Percentiles rank a stretch among this genome's conserved stretches.
phyloP scores from a whole-genome alignment of 164 flowering plant genomes.

The Vitis rupestris region DNA sequence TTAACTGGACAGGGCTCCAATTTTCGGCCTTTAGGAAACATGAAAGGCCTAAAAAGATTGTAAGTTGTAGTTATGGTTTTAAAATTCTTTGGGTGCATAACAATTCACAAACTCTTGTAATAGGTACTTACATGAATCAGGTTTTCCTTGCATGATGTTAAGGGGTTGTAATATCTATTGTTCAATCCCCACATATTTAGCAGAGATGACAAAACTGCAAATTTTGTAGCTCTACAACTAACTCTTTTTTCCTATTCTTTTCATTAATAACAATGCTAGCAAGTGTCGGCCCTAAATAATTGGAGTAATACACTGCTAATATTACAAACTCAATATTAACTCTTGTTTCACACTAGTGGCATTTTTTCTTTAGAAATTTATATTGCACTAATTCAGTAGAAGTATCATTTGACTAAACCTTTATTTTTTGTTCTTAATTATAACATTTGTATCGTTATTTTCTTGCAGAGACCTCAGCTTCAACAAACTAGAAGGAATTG shows the following conservation, averaged over 20 bases:
- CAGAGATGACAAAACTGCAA: constrained; percentile 13
- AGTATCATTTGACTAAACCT: too few relatives aligned
- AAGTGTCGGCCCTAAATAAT: too few relatives aligned
- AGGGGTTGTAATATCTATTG: constrained; percentile 40
- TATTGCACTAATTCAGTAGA: too few relatives aligned
- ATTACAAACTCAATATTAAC: too few relatives aligned
- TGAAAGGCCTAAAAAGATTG: constrained; percentile 27
- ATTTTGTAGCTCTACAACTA: constrained; percentile 18
- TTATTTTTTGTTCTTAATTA: background rate
- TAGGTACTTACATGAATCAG: background rate
- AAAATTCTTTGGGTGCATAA: background rate
- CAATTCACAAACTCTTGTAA: background rate
- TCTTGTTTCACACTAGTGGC: too few relatives aligned
- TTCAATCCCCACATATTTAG: constrained; percentile 21
- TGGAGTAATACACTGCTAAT: too few relatives aligned
- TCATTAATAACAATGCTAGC: too few relatives aligned
- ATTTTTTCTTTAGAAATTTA: too few relatives aligned
- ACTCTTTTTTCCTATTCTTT: background rate
- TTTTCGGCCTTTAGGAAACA: constrained; percentile 25
- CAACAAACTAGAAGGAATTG: constrained; percentile 30
- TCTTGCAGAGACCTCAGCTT: constrained; percentile 43
- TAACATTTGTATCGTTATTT: background rate
- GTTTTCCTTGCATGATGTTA: constrained; percentile 28
- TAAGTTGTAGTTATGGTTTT: constrained; percentile 12
- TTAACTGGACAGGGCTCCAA: constrained; percentile 25